Percentiles rank a stretch among this genome's conserved stretches.
These are phyloP conservation scores for Coprinellus aureogranulatus DNA, from an alignment of 768 basidiomycete species.

Conservation along the genomic window DNA sequence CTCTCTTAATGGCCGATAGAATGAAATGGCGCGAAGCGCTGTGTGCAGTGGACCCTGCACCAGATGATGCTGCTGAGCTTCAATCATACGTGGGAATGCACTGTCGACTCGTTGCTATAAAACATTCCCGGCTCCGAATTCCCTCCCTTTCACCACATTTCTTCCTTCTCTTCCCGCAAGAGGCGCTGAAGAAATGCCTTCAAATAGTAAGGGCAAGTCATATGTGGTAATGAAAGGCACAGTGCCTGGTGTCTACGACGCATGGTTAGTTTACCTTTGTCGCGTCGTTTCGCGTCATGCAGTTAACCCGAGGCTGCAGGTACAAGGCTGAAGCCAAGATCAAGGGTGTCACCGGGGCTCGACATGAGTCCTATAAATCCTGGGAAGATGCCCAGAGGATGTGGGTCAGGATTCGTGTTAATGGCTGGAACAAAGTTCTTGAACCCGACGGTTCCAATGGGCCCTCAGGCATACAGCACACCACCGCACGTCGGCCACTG, in stretches of 20 bases:
- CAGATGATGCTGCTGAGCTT: slow-evolving; percentile 5
- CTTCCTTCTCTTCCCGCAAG: slow-evolving; percentile 2
- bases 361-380: neutral
- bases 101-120: neutral
- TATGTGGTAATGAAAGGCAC: slow-evolving; percentile 41
- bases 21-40: too few relatives aligned
- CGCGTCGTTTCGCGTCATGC: neutral
- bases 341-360: neutral
- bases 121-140: neutral
- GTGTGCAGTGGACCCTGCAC: too few relatives aligned
- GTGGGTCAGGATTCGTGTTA: neutral
- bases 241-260: slow-evolving; percentile 36
- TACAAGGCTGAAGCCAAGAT: neutral
- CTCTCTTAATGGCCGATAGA: too few relatives aligned
- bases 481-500: neutral
- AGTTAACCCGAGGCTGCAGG: slow-evolving; percentile 1
- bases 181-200: slow-evolving; percentile 8
- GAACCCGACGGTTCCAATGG: neutral
- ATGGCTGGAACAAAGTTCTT: neutral
- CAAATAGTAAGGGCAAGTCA: slow-evolving; percentile 31
- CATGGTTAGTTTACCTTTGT: slow-evolving; percentile 29
- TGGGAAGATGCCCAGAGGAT: neutral
- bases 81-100: slow-evolving; percentile 6
- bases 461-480: neutral
- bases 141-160: slow-evolving; percentile 16